phyloP scores from a whole-genome alignment of 2,329 filamentous ascomycete genomes.

The Claviceps quebecensis region DNA sequence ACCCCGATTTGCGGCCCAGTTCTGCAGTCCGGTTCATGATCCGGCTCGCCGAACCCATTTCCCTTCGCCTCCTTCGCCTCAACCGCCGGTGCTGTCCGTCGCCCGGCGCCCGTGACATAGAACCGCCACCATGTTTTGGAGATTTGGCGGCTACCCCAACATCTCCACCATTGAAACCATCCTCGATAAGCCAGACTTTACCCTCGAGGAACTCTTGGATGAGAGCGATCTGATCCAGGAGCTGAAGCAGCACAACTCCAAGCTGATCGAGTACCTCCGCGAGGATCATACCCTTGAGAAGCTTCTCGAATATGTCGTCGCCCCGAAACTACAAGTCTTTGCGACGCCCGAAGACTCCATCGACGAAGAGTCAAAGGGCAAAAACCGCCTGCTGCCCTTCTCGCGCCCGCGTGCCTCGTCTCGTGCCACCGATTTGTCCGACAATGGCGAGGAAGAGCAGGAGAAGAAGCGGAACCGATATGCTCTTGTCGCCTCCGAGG shows the following conservation, averaged over 20 bases:
- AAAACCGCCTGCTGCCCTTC: slow-evolving; percentile 30
- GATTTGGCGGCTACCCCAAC: slow-evolving; percentile 97
- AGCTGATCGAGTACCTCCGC: slow-evolving; percentile 89
- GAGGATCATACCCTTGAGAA: slow-evolving; percentile 73
- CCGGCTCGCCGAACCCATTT: slow-evolving; percentile 6
- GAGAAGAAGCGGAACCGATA: slow-evolving; percentile 91
- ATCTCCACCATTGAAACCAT: slow-evolving; percentile 93
- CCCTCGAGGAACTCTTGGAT: slow-evolving; percentile 87
- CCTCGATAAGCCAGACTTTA: slow-evolving; percentile 92
- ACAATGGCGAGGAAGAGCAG: slow-evolving; percentile 53
- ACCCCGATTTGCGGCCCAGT: slow-evolving; percentile 1
- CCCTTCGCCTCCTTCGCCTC: slow-evolving; percentile 8
- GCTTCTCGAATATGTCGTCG: slow-evolving; percentile 82
- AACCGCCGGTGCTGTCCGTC: slow-evolving; percentile 17
- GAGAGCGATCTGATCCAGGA: slow-evolving; percentile 95
- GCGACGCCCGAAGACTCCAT: slow-evolving; percentile 36
- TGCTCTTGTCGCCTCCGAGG: slow-evolving; percentile 83
- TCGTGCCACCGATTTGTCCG: slow-evolving; percentile 30
- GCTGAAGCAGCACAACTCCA: slow-evolving; percentile 94
- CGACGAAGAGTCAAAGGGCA: slow-evolving; percentile 35
- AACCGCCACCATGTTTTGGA: slow-evolving; percentile 85
- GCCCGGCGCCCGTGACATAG: slow-evolving; percentile 20
- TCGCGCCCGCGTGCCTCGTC: slow-evolving; percentile 41
- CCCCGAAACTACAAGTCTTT: slow-evolving; percentile 51
- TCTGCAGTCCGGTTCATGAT: slow-evolving; percentile 8